phyloP scores from a whole-genome alignment of 352 stramenopile species.

The Aphanomyces astaci region DNA sequence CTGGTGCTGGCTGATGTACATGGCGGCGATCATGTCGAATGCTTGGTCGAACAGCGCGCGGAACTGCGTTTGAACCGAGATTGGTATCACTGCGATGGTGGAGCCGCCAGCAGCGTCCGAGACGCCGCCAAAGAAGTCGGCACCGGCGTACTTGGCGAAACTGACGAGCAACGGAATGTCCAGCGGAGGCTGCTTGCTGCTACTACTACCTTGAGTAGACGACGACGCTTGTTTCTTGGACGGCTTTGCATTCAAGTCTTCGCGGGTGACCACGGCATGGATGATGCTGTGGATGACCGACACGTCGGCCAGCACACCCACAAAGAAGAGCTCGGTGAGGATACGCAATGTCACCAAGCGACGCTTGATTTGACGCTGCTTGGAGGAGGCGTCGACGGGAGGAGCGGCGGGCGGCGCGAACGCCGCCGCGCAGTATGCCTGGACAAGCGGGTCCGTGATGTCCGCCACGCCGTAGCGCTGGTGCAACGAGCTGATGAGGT shows the following conservation, averaged over 20 bases:
- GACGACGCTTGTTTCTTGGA: slow-evolving; percentile 24
- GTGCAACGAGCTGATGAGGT: slow-evolving; percentile 85
- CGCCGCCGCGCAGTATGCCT: slow-evolving; percentile 46
- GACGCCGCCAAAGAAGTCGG: slow-evolving; percentile 79
- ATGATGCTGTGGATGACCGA: slow-evolving; percentile 72
- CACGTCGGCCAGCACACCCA: slow-evolving; percentile 67
- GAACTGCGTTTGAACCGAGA: slow-evolving; percentile 63
- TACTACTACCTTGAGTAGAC: slow-evolving; percentile 10
- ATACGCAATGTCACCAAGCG: slow-evolving; percentile 61
- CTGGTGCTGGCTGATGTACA: slow-evolving; percentile 85
- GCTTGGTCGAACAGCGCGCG: slow-evolving; percentile 79
- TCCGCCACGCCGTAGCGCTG: slow-evolving; percentile 74
- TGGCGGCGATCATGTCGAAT: slow-evolving; percentile 82
- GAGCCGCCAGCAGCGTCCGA: slow-evolving; percentile 53
- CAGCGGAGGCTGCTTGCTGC: slow-evolving; percentile 39
- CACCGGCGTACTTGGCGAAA: slow-evolving; percentile 89
- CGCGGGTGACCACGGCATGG: slow-evolving; percentile 53
- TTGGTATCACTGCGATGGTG: slow-evolving; percentile 42
- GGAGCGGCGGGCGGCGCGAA: background rate
- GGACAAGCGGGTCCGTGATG: slow-evolving; percentile 61
- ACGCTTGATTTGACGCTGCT: slow-evolving; percentile 64
- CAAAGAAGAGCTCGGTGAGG: slow-evolving; percentile 76
- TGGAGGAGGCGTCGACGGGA: slow-evolving; percentile 42
- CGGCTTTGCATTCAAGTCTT: slow-evolving; percentile 29
- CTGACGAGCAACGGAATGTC: slow-evolving; percentile 92